phyloP scores from a whole-genome alignment of 805 yeast genomes.

The Barnettozyma wickerhamii region DNA sequence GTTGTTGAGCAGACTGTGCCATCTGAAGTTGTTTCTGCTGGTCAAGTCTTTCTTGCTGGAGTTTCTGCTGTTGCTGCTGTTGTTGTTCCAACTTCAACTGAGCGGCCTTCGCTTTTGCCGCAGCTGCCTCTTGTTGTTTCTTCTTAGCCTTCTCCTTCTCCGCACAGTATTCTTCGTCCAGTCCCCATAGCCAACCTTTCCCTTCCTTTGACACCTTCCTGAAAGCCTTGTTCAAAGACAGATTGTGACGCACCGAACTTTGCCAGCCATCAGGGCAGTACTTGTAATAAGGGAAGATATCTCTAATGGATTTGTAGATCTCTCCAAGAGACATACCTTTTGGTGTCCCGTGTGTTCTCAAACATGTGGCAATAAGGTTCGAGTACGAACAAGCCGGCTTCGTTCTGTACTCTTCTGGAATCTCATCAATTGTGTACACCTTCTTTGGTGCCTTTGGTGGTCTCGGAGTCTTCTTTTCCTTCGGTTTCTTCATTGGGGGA shows the following conservation, averaged over 20 bases:
- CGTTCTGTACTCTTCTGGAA: constrained; percentile 79
- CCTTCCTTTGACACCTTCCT: constrained; percentile 78
- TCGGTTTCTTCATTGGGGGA: constrained; percentile 32
- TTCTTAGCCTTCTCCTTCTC: constrained; percentile 76
- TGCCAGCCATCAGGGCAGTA: constrained; percentile 99
- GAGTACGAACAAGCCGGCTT: constrained; percentile 85
- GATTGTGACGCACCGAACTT: constrained; percentile 84
- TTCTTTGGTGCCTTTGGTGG: constrained; percentile 53
- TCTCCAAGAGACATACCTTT: constrained; percentile 81
- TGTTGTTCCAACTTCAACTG: constrained; percentile 49
- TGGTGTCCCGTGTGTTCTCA: constrained; percentile 60
- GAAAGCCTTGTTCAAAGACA: constrained; percentile 83
- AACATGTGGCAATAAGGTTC: constrained; percentile 72
- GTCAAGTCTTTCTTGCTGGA: constrained; percentile 23
- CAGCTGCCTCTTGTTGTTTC: constrained; percentile 61
- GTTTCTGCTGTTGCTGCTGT: constrained; percentile 33
- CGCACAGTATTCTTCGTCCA: constrained; percentile 78
- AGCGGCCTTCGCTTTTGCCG: constrained; percentile 54
- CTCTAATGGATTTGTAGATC: constrained; percentile 82
- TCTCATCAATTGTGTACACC: constrained; percentile 73
- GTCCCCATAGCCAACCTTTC: constrained; percentile 93
- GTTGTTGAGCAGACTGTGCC: constrained; percentile 19
- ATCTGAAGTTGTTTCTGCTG: constrained; percentile 24
- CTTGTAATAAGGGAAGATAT: constrained; percentile 83
- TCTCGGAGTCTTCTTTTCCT: constrained; percentile 46